Conservation (phyloP, 2,329 filamentous ascomycete genomes). For the Pseudogymnoascus destructans region DNA sequence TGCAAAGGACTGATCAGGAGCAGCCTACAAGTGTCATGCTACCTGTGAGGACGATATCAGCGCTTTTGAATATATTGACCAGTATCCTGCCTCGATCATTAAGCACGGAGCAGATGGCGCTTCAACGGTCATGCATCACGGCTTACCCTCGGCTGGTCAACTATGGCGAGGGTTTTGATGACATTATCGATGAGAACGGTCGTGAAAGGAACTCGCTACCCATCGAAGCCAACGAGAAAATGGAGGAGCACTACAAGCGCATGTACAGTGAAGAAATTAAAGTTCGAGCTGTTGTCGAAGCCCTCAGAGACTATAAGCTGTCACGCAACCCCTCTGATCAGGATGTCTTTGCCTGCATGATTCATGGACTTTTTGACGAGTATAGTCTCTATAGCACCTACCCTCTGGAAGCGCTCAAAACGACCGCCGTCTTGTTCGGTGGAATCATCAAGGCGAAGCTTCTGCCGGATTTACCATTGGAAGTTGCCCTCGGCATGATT, state of each 20-base stretch:
- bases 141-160: constrained; percentile 92
- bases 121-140: constrained; percentile 81
- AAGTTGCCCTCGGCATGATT: constrained; percentile 94
- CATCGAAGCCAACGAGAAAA: constrained; percentile 66
- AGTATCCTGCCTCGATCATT: constrained; percentile 49
- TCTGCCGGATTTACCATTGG: constrained; percentile 77
- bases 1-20: constrained; percentile 55
- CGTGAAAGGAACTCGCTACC: constrained; percentile 71
- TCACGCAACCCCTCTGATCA: constrained; percentile 76
- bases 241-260: constrained; percentile 95
- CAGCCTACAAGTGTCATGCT: constrained; percentile 59
- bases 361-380: constrained; percentile 93
- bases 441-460: constrained; percentile 91
- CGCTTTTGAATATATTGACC: constrained; percentile 66
- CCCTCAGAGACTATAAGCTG: constrained; percentile 75
- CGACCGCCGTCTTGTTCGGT: constrained; percentile 90
- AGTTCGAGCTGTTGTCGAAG: constrained; percentile 71
- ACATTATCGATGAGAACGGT: constrained; percentile 78
- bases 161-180: constrained; percentile 84
- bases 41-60: constrained; percentile 72
- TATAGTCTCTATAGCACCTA: constrained; percentile 94
- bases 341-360: constrained; percentile 96
- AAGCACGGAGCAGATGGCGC: constrained; percentile 56
- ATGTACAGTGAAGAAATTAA: constrained; percentile 93
- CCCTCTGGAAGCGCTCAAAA: constrained; percentile 87